These are phyloP conservation scores for Plantago ovata DNA, from an alignment of 257 asterid genomes.

Conservation along the genomic window DNA sequence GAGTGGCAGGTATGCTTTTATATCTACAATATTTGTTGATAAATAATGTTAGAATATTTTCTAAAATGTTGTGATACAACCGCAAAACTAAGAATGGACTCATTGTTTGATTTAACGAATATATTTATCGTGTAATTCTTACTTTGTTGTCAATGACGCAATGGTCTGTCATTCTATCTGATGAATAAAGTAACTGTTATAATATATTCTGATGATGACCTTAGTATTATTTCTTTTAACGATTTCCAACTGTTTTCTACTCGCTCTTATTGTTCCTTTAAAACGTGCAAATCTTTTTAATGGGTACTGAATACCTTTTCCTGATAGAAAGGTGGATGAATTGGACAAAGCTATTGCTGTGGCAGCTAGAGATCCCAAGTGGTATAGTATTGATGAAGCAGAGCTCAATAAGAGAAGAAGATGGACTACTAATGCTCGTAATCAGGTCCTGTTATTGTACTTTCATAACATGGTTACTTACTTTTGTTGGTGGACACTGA, in stretches of 20 bases:
- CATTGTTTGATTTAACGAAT: too few species aligned
- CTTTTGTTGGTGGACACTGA: neutral
- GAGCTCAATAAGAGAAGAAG: slow-evolving; percentile 89
- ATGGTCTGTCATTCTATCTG: slow-evolving; percentile 2
- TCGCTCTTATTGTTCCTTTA: slow-evolving; percentile 3
- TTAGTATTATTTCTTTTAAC: neutral
- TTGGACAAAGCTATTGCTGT: slow-evolving; percentile 86
- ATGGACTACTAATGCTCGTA: slow-evolving; percentile 89
- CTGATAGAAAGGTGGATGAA: slow-evolving; percentile 90
- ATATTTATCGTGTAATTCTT: too few species aligned
- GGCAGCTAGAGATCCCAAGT: slow-evolving; percentile 80
- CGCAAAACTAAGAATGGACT: too few species aligned
- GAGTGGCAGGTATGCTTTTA: slow-evolving; percentile 85
- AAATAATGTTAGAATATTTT: too few species aligned
- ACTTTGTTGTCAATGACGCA: neutral
- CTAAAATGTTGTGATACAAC: too few species aligned
- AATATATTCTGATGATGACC: neutral
- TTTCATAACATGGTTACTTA: neutral
- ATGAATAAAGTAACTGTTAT: slow-evolving; percentile 9
- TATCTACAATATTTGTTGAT: slow-evolving; percentile 16
- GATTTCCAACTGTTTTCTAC: neutral
- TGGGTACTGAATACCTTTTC: slow-evolving; percentile 43
- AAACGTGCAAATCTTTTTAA: slow-evolving; percentile 13
- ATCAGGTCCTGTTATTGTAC: slow-evolving; percentile 51
- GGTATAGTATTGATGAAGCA: slow-evolving; percentile 64